Conservation (phyloP, 441 rosid species). For the Croton laevigatus region DNA sequence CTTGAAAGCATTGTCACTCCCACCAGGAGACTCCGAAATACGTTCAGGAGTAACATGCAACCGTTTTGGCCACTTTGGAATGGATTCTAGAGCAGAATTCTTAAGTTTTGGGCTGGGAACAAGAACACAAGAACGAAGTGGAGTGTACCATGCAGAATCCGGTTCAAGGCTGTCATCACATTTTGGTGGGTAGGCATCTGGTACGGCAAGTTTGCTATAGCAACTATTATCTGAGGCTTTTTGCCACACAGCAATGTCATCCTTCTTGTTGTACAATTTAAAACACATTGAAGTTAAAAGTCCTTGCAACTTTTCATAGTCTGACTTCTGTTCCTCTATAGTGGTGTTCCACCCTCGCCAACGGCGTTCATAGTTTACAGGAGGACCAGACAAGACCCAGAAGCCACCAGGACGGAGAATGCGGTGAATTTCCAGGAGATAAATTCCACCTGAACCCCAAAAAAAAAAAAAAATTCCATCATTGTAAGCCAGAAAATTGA, state of each 20-base stretch:
- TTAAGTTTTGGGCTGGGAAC: conserved; percentile 67
- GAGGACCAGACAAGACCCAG: conserved; percentile 98
- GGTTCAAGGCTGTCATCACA: conserved; percentile 97
- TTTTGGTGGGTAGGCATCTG: conserved; percentile 77
- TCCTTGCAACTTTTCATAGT: conserved; percentile 73
- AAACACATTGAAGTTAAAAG: conserved; percentile 90
- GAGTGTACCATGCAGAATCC: conserved; percentile 97
- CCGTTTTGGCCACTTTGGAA: conserved; percentile 86
- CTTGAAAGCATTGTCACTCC: conserved; percentile 59
- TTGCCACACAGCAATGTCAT: conserved; percentile 92
- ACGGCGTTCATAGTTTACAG: conserved; percentile 84
- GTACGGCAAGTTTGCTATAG: conserved; percentile 57
- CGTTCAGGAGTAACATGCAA: conserved; percentile 72
- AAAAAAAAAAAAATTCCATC: conserved; percentile 10
- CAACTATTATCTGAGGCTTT: conserved; percentile 67
- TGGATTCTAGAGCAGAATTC: conserved; percentile 54
- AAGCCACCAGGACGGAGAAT: conserved; percentile 97
- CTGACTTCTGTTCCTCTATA: conserved; percentile 76
- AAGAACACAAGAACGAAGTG: conserved; percentile 80
- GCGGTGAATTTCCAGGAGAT: conserved; percentile 83
- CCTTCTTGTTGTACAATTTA: conserved; percentile 79
- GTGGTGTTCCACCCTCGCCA: conserved; percentile 99
- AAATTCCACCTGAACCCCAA: conserved; percentile 96
- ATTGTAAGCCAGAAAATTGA: conserved; percentile 3
- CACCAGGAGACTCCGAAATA: conserved; percentile 60